A percentile compares a stretch with the other conserved stretches of the same genome.
Conservation (phyloP, 176 grass and related monocot species). For the Oryza officinalis region DNA sequence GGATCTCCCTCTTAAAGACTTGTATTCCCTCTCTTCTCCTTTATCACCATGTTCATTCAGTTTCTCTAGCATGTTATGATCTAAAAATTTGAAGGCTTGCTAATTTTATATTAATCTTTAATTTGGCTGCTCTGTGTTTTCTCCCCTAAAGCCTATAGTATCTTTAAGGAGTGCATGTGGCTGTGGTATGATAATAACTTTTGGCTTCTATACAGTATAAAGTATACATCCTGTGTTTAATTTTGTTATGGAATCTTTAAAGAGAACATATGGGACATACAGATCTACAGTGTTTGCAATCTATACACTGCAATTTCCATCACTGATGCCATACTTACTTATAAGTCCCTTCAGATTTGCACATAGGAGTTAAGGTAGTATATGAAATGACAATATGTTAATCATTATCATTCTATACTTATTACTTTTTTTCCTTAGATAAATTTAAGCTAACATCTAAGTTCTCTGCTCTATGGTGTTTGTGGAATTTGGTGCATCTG, state of each 20-base stretch:
- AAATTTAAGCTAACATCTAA: no score
- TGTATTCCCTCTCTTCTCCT: conserved; percentile 50
- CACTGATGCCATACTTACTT: not conserved
- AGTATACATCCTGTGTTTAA: not conserved
- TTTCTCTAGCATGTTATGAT: conserved; percentile 2
- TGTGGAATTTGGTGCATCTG: no score
- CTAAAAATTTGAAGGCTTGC: conserved; percentile 1
- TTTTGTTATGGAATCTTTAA: not conserved
- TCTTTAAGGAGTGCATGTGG: not conserved
- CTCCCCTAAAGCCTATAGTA: conserved; percentile 12
- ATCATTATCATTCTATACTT: no score
- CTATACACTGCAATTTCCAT: not conserved
- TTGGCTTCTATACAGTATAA: not conserved
- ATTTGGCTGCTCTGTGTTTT: conserved; percentile 15
- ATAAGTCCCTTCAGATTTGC: no score
- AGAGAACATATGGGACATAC: not conserved
- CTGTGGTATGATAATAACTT: not conserved
- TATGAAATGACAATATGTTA: no score
- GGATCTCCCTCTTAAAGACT: conserved; percentile 83
- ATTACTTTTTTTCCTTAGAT: no score
- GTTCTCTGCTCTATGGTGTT: no score
- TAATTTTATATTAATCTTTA: conserved; percentile 18
- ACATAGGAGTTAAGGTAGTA: no score
- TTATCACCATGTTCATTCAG: not conserved
- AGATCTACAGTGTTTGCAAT: not conserved